Percentiles rank a stretch among this genome's conserved stretches.
Conservation (phyloP, 805 yeast genomes). For the Myxozyma udenii region DNA sequence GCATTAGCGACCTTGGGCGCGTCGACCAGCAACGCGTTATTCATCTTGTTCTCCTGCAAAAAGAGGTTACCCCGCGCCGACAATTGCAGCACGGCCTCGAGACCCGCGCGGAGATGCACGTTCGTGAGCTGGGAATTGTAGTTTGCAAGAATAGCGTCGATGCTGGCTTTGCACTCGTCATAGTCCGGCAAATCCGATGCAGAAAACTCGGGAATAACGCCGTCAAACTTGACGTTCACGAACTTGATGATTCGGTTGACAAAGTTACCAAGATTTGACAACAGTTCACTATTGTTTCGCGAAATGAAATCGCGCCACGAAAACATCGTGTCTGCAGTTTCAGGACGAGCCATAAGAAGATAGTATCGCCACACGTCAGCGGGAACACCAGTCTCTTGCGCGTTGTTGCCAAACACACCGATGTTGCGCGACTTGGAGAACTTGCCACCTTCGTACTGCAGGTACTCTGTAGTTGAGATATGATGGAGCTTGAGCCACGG, state of each 20-base stretch:
- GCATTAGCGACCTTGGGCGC: constrained; percentile 82
- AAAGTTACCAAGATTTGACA: constrained; percentile 95
- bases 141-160: constrained; percentile 56
- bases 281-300: constrained; percentile 86
- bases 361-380: constrained; percentile 98
- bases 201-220: constrained; percentile 74
- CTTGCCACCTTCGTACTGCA: constrained; percentile 97
- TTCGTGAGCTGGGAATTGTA: constrained; percentile 74
- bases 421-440: constrained; percentile 96
- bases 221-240: constrained; percentile 83
- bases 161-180: constrained; percentile 48
- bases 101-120: constrained; percentile 79
- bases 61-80: constrained; percentile 92
- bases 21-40: constrained; percentile 75
- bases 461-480: constrained; percentile 84
- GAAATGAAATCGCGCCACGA: constrained; percentile 94
- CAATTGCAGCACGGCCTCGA: constrained; percentile 86
- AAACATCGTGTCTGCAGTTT: constrained; percentile 91
- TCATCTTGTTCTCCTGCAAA: constrained; percentile 93
- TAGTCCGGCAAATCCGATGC: constrained; percentile 46
- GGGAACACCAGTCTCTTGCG: constrained; percentile 85
- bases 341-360: constrained; percentile 89
- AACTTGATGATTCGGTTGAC: constrained; percentile 92
- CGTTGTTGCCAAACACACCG: constrained; percentile 98
- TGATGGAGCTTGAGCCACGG: constrained; percentile 89